phyloP scores from a whole-genome alignment of 2,329 filamentous ascomycete genomes.

The Anisogramma anomala region DNA sequence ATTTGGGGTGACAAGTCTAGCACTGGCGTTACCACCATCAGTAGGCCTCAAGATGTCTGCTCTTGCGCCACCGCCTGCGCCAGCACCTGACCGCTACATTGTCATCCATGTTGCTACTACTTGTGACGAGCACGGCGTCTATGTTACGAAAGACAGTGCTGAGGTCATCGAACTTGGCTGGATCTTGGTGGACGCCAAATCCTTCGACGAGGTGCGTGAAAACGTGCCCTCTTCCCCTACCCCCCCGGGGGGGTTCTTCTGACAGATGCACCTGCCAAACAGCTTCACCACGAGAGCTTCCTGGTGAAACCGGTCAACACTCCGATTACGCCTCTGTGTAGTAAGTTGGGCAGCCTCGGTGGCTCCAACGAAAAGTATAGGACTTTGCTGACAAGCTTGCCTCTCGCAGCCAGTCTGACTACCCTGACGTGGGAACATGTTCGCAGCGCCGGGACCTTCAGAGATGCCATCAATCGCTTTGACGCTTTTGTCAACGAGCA shows the following conservation, averaged over 20 bases:
- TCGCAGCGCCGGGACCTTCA: slow-evolving; percentile 90
- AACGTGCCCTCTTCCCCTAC: too few species aligned
- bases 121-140: slow-evolving; percentile 97
- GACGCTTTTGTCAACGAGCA: slow-evolving; percentile 89
- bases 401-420: slow-evolving; percentile 69
- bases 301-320: slow-evolving; percentile 98
- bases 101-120: slow-evolving; percentile 98
- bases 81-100: slow-evolving; percentile 87
- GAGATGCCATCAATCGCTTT: slow-evolving; percentile 91
- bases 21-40: too few species aligned
- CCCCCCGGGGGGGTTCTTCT: too few species aligned
- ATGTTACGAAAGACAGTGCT: slow-evolving; percentile 97
- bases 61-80: slow-evolving; percentile 42
- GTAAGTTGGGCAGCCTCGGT: too few species aligned
- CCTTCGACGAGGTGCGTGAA: slow-evolving; percentile 71
- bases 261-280: slow-evolving; percentile 10
- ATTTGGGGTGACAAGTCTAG: not conserved
- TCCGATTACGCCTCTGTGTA: slow-evolving; percentile 95
- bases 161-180: slow-evolving; percentile 99
- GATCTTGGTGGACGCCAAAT: slow-evolving; percentile 89
- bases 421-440: slow-evolving; percentile 99
- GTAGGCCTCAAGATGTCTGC: slow-evolving; percentile 29
- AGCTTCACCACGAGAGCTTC: slow-evolving; percentile 92
- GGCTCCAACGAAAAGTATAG: too few species aligned
- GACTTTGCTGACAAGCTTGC: too few species aligned